Conservation (phyloP, 192 early-diverging fungal species). For the Paraglomus occultum region DNA sequence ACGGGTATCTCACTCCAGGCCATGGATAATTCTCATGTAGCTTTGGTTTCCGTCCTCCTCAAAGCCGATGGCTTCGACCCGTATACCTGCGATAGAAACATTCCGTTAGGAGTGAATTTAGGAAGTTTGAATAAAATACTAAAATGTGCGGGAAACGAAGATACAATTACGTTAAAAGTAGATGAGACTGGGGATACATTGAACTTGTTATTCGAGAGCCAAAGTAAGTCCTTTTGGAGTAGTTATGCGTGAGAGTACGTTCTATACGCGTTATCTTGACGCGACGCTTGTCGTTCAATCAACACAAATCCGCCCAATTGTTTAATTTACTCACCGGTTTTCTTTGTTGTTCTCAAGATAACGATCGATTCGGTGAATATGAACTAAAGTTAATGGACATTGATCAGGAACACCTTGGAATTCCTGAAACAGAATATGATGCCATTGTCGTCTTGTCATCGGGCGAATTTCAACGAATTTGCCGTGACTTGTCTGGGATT, state of each 20-base stretch:
- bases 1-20: constrained; percentile 93
- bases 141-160: constrained; percentile 89
- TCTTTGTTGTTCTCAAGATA: constrained; percentile 32
- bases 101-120: constrained; percentile 89
- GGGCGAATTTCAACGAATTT: constrained; percentile 89
- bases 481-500: constrained; percentile 77
- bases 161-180: constrained; percentile 86
- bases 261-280: too few species aligned
- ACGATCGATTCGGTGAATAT: constrained; percentile 81
- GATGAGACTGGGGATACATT: constrained; percentile 81
- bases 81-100: constrained; percentile 87
- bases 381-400: constrained; percentile 98
- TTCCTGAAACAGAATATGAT: constrained; percentile 93
- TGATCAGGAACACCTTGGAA: constrained; percentile 92
- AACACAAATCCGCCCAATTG: too few species aligned
- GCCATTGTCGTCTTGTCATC: constrained; percentile 86
- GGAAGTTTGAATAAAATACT: constrained; percentile 85
- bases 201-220: constrained; percentile 69
- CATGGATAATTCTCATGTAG: constrained; percentile 98
- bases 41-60: constrained; percentile 82
- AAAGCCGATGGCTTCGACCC: constrained; percentile 79
- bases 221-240: constrained; percentile 37
- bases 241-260: not conserved
- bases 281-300: not conserved
- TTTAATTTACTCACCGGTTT: not conserved